Base-by-base conservation (phyloP, 169 alveolate genomes). In the Plasmodium sp. region DNA sequence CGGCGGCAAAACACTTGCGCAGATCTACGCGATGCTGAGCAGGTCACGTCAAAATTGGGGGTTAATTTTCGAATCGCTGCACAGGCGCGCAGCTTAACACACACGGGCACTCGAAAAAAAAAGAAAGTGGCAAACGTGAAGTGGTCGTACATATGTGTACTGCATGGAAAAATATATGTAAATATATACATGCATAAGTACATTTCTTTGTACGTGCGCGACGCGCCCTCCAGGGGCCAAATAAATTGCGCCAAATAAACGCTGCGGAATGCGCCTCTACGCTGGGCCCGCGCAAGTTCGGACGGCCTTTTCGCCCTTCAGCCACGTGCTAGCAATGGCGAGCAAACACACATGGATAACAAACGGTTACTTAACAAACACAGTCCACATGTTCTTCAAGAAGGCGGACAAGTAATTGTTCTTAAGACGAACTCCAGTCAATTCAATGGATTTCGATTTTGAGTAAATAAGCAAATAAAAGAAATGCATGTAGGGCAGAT, bases 391-490 rank as follows among this genome's bases (percentile, higher is more conserved):
- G 48, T 79, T 79, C 72, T 80, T 62, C 71, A 88, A 58, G 27
- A 88, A 88, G 31, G 4, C 36, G 16, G 90, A 80, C 36, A 88
- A 88, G 81, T 79, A 79, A 43, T 62, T 88, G 72, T 88, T 80
- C 82, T 88, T 67, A 58, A 81, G n/a, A 27, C 27, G 43, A 9
- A 62, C 88, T 58, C 94, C 94, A 31, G 94, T 88, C 82, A 88
- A 79, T 79, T 88, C 94, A 56, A 88, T 88, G 48, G 94, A 88
- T 88, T 88, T 88, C 27, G 83, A 79, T 45, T 88, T 88, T 81
- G 94, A 77, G 72, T 88, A 88, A 51, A 88, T 88, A 56, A 88
- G 39, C 34, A 81, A 56, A 45, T 67, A 88, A 22, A 79, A 51
- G 48, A 88, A 88, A 34, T 80, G 73, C 83, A 88, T 79, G 56